Conservation (phyloP, 2,329 filamentous ascomycete species). For the Thielaviopsis euricoi region DNA sequence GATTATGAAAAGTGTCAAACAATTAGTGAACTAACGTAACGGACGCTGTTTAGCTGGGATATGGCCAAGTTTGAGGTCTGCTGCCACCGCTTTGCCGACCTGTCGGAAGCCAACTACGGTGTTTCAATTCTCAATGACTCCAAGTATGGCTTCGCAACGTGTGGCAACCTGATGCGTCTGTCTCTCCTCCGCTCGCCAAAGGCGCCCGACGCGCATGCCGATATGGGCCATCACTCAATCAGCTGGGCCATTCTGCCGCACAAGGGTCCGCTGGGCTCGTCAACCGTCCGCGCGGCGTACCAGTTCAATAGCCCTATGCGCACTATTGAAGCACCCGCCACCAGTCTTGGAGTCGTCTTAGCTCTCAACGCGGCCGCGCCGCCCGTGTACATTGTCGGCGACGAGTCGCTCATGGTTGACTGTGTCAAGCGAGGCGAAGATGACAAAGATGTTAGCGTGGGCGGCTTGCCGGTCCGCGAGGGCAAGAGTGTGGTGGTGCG, state of each 20-base stretch:
- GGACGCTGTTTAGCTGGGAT: slow-evolving; percentile 47
- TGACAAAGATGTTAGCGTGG: slow-evolving; percentile 53
- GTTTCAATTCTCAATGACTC: slow-evolving; percentile 88
- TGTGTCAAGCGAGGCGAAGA: slow-evolving; percentile 88
- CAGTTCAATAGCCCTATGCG: slow-evolving; percentile 76
- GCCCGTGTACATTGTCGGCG: slow-evolving; percentile 52
- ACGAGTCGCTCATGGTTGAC: slow-evolving; percentile 60
- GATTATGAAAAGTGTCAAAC: not conserved
- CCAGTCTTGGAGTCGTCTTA: slow-evolving; percentile 17
- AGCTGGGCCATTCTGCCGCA: slow-evolving; percentile 87
- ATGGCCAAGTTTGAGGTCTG: slow-evolving; percentile 98
- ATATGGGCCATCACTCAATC: slow-evolving; percentile 81
- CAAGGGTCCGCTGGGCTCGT: slow-evolving; percentile 49
- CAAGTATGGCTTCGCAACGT: slow-evolving; percentile 90
- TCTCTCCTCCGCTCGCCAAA: slow-evolving; percentile 77
- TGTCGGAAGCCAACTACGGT: slow-evolving; percentile 76
- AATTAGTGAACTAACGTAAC: not conserved
- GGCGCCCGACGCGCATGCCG: slow-evolving; percentile 80
- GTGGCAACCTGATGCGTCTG: slow-evolving; percentile 76
- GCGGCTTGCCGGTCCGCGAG: slow-evolving; percentile 44
- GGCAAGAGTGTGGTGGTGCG: slow-evolving; percentile 70
- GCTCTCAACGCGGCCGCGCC: slow-evolving; percentile 14
- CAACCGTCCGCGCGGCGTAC: slow-evolving; percentile 67
- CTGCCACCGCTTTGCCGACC: slow-evolving; percentile 84
- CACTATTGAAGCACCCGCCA: slow-evolving; percentile 14